Evolutionary conservation across 2,329 filamentous ascomycete species (phyloP), one percentile per base, ranked within the genome.

Genomic region (Clonostachys rhizophaga): DNA sequence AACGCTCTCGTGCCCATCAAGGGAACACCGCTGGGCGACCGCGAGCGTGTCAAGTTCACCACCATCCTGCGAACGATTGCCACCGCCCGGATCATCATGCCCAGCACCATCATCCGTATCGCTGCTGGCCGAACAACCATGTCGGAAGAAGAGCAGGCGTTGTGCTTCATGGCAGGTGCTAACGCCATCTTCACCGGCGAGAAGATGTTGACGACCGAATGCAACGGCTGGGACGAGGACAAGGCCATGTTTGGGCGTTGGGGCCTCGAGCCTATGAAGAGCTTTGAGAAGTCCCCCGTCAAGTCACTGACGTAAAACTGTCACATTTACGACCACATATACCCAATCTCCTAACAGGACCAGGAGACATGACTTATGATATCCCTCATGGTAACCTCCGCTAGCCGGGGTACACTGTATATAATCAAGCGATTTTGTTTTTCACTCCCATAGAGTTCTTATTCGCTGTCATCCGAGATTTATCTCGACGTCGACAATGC

Each of bases 151-250:
- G 86, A 95, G 71, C 91, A 96, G 69, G 84, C 89, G 13, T 64
- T 92, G 54, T 95, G 90, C 67, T 96, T 95, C 70, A 85, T 89
- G 79, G 89, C 90, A 0, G 91, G 91, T 13, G 91, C 91, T 1
- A 96, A 96, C 58, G 91, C 91, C n/a, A 86, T 96, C 34, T 96
- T 96, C 62, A 96, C 91, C 0, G 91, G 91, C 9, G 91, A 96
- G 72, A 95, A 92, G 76, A 95, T 96, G 91, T 66, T 95, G 68
- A 96, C 91, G 5, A 96, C 91, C 0, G 88, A 91, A 48, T 95
- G 89, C 63, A 91, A 89, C 55, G 89, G 89, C 33, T 96, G 89
- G 88, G 89, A 94, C 52, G 88, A 95, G 67, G 91, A 96, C 59
- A 84, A 81, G 52, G 83, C 72, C 40, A 89, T 95, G 83, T 95